These are phyloP conservation scores for Brasenia schreberi DNA, from an alignment of 164 flowering plant genomes.

Conservation along the genomic window DNA sequence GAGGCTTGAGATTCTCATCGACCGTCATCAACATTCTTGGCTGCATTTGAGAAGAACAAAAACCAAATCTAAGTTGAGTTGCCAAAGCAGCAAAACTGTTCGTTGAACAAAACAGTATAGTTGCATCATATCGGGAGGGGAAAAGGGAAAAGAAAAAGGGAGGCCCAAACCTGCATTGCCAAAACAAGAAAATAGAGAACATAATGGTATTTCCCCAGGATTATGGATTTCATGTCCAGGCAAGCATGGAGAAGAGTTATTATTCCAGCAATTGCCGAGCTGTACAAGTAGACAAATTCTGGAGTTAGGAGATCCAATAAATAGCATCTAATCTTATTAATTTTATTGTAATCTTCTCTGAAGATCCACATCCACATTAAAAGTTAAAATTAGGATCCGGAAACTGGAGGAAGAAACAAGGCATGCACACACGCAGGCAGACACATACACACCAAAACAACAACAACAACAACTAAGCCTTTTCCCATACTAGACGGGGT, in stretches of 20 bases:
- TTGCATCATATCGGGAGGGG: neutral
- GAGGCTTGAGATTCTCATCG: slow-evolving; percentile 76
- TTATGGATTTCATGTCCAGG: slow-evolving; percentile 82
- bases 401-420: too few relatives aligned
- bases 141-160: neutral
- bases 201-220: slow-evolving; percentile 85
- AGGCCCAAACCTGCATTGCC: slow-evolving; percentile 74
- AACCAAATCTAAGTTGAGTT: neutral
- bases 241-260: slow-evolving; percentile 67
- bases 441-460: too few relatives aligned
- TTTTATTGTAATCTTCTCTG: too few relatives aligned
- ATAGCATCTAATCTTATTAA: too few relatives aligned
- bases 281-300: slow-evolving; percentile 9
- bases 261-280: slow-evolving; percentile 88
- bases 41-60: slow-evolving; percentile 20
- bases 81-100: neutral
- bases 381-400: too few relatives aligned
- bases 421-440: too few relatives aligned
- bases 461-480: too few relatives aligned
- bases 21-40: slow-evolving; percentile 93
- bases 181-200: slow-evolving; percentile 78
- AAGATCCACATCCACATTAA: too few relatives aligned
- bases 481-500: too few relatives aligned
- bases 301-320: too few relatives aligned
- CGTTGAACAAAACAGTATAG: neutral